Evolutionary conservation across 768 basidiomycete genomes (phyloP), one percentile per base, ranked within the genome.

Genomic region (Rickenella mellea): DNA sequence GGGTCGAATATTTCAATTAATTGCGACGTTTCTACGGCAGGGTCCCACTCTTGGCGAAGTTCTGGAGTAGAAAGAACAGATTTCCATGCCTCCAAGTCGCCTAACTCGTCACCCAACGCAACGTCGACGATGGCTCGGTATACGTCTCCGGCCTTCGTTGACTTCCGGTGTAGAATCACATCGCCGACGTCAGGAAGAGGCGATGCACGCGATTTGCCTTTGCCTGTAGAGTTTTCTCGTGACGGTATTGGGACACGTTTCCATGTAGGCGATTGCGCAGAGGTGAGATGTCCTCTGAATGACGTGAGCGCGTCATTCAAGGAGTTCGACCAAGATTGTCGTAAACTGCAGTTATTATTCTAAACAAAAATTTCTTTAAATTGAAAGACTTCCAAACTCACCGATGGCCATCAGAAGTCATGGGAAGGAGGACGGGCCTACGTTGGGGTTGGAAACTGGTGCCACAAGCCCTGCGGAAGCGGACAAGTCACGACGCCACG

Each of bases 11-110:
- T 70, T 61, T 97, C 92, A 29, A 97, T 64, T 12, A 90, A 63
- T 49, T 78, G 77, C 1, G 90, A 80, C 35, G 78, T 75, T 49
- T 93, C 87, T 14, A 96, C 94, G 27, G 92, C 83, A 19, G 89
- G 88, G 59, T 97, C 94, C 93, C 91, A 90, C 54, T 89, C 83
- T 56, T 83, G 79, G 47, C 90, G 67, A 19, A 93, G 69, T 60
- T 97, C 92, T 0, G 91, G 86, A 1, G 91, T 93, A 2, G 74
- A 71, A 35, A 98, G 62, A 6, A 89, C 75, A 19, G 85, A 75
- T 56, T 81, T 82, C 87, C 83, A 87, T 31, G 83, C 67, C 41
- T 88, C 86, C 45, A 92, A 65, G 12, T 78, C 71, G 10, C 73
- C 62, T 3, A 67, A 55, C 27, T 69, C 66, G 27, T 81, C 78